Evolutionary conservation across 1,139 yeast species (phyloP), one percentile per base, ranked within the genome.

Genomic region (Geotrichum candidum): DNA sequence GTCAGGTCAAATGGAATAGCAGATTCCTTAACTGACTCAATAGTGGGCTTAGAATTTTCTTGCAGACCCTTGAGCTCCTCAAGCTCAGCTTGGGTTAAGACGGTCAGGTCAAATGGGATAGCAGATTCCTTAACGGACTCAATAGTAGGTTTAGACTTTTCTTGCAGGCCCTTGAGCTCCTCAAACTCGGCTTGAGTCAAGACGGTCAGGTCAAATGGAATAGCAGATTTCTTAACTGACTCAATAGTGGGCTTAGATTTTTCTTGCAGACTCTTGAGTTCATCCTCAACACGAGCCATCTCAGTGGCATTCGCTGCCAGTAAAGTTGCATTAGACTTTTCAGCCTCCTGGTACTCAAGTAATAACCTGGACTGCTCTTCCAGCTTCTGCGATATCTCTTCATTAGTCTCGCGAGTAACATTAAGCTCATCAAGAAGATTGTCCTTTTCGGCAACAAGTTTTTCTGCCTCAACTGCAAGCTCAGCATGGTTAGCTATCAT

Each of bases 1-100:
- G 60, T 48, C 15, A 57, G 41, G 3, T 58, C 62, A 15, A 60
- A 33, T 11, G 56, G 45, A n/a, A 29, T 46, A 35, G 62, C 62
- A 22, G 59, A 51, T 11, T 51, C 45, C 50, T 41, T 57, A 3
- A 60, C 31, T n/a, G 56, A 57, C 4, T 52, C 55, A 23, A 22
- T n/a, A 22, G 59, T 52, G 23, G 54, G 59, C 41, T n/a, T 25
- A 15, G 56, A 38, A 13, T 45, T 52, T 29, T 35, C 38, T 38
- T 60, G 56, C 5, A 60, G 33, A 3, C 41, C 18, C 11, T 58
- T 48, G 11, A 58, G 50, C 51, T 58, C 57, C 2, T 33, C 18
- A 18, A 18, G 18, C 18, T 57, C 59, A 25, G 31, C n/a, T 9
- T 23, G 35, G 18, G 59, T 31, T 13, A 60, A n/a, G 15, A 60